These are phyloP conservation scores for Emmonsiellopsis sp. DNA, from an alignment of 2,329 filamentous ascomycete species.

Conservation along the genomic window DNA sequence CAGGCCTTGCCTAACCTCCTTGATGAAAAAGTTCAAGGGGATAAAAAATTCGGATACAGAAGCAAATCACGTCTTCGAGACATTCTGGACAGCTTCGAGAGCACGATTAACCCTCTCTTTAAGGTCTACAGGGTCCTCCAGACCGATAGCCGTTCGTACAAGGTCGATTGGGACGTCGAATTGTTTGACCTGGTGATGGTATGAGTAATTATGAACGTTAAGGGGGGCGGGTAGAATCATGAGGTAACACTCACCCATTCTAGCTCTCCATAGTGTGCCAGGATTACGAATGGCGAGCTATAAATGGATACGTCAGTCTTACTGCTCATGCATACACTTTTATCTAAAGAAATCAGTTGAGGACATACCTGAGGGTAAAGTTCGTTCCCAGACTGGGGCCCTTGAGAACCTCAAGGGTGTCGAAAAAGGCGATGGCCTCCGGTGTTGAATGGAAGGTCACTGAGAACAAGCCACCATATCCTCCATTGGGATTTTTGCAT, in stretches of 20 bases:
- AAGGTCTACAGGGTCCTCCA: constrained; percentile 67
- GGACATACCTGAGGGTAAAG: constrained; percentile 63
- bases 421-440: constrained; percentile 74
- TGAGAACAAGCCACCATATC: constrained; percentile 84
- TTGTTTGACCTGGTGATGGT: constrained; percentile 47
- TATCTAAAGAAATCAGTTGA: background rate
- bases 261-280: constrained; percentile 85
- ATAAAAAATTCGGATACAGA: no score
- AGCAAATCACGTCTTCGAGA: background rate
- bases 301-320: background rate
- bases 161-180: constrained; percentile 73
- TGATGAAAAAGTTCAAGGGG: no score
- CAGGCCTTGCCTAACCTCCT: no score
- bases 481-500: constrained; percentile 62
- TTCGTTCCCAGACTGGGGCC: constrained; percentile 94
- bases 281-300: constrained; percentile 75
- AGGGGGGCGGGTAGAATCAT: no score
- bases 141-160: constrained; percentile 76
- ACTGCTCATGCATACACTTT: background rate
- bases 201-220: no score
- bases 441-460: constrained; percentile 63
- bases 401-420: constrained; percentile 78
- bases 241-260: constrained; percentile 58
- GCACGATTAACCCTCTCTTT: constrained; percentile 56
- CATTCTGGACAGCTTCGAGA: constrained; percentile 46